These are phyloP conservation scores for Coniella vitis DNA, from an alignment of 2,329 filamentous ascomycete genomes.

Conservation along the genomic window DNA sequence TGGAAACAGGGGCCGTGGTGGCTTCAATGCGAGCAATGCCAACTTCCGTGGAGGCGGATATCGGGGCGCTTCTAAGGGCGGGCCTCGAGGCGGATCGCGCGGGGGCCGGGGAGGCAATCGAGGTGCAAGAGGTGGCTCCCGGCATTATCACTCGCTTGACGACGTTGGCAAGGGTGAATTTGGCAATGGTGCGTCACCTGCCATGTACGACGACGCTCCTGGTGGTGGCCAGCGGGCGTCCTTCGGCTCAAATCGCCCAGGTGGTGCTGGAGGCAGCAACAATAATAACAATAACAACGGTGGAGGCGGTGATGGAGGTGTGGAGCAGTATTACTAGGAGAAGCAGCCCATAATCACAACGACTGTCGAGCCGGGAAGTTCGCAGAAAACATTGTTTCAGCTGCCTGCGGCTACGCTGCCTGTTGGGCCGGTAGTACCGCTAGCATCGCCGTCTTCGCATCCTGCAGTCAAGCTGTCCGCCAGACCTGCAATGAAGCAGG, in stretches of 20 bases:
- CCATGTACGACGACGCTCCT: constrained; percentile 12
- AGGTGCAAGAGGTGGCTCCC: constrained; percentile 40
- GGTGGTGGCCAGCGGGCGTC: constrained; percentile 1
- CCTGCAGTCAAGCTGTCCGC: too few species aligned
- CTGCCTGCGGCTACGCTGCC: too few species aligned
- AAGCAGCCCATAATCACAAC: background rate
- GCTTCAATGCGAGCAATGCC: constrained; percentile 31
- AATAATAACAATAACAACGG: too few species aligned
- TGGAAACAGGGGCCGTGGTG: constrained; percentile 29
- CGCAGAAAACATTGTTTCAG: too few species aligned
- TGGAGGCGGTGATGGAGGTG: constrained; percentile 5
- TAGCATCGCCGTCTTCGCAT: too few species aligned
- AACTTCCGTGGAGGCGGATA: constrained; percentile 20
- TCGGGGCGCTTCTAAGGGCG: constrained; percentile 5
- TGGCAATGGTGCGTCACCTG: constrained; percentile 24
- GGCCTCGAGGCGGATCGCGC: constrained; percentile 21
- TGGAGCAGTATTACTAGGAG: constrained; percentile 16
- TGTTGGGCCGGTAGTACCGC: too few species aligned
- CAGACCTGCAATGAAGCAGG: too few species aligned
- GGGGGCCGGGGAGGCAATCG: constrained; percentile 37
- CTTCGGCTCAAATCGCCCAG: constrained; percentile 2
- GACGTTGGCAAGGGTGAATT: constrained; percentile 49
- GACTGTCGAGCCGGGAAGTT: background rate
- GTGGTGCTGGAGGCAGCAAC: background rate
- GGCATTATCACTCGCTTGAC: constrained; percentile 59